Evolutionary conservation across 2,329 filamentous ascomycete genomes (phyloP).

Genomic region (Pseudogymnoascus sp.): DNA sequence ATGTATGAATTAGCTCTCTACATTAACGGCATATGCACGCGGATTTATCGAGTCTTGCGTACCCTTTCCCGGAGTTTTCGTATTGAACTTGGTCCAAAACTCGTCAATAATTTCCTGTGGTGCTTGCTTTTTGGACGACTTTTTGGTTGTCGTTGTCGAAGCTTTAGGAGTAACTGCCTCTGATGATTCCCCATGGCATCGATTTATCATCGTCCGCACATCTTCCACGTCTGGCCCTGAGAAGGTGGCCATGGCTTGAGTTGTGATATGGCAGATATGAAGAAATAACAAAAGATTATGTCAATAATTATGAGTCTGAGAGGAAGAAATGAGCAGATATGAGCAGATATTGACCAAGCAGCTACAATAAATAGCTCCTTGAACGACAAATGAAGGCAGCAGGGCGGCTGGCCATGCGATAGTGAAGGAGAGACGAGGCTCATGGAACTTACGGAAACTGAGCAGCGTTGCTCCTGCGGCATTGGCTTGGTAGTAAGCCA

Average conservation of each 20-base stretch:
- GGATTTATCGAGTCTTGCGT: conserved; percentile 9
- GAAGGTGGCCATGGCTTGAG: neutral
- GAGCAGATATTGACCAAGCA: neutral
- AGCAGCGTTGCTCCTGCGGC: neutral
- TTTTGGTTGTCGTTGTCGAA: conserved; percentile 14
- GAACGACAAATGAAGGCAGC: neutral
- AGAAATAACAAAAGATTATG: neutral
- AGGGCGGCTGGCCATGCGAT: neutral
- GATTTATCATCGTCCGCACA: neutral
- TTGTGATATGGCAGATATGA: neutral
- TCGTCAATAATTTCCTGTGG: conserved; percentile 63
- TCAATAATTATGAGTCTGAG: neutral
- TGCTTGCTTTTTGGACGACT: conserved; percentile 42
- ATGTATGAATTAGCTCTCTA: neutral
- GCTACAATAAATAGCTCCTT: neutral
- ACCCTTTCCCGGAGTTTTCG: conserved; percentile 64
- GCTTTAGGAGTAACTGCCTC: neutral
- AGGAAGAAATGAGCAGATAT: neutral
- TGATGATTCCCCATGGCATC: neutral
- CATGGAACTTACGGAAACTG: neutral
- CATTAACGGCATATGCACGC: neutral
- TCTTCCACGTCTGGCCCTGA: neutral
- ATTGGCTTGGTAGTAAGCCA: neutral
- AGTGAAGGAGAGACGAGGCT: neutral
- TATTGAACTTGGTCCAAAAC: conserved; percentile 66